These are phyloP conservation scores for Fusarium sp. DNA, from an alignment of 2,329 filamentous ascomycete genomes.

Conservation along the genomic window DNA sequence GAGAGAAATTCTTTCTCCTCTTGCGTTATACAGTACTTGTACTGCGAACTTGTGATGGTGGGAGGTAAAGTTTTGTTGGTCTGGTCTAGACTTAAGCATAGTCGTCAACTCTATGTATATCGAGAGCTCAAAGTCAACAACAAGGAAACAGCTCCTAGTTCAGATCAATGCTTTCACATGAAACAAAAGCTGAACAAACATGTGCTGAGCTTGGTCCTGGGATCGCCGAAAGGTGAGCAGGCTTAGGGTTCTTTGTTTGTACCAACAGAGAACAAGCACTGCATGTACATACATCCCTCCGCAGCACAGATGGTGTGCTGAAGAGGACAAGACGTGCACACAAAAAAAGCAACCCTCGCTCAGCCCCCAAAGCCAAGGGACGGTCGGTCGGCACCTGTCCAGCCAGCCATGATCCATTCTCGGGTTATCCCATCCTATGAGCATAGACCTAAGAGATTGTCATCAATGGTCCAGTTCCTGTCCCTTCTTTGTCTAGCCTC, in stretches of 20 bases:
- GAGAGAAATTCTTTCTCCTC: neutral
- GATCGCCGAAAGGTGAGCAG: slow-evolving; percentile 9
- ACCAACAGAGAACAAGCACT: slow-evolving; percentile 19
- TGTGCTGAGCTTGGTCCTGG: slow-evolving; percentile 5
- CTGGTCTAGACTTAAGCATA: slow-evolving; percentile 24
- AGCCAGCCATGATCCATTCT: slow-evolving; percentile 2
- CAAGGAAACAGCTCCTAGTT: neutral
- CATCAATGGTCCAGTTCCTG: slow-evolving; percentile 17
- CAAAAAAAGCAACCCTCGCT: slow-evolving; percentile 12
- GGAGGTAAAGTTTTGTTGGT: neutral
- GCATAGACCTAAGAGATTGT: slow-evolving; percentile 25
- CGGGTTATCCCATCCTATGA: neutral
- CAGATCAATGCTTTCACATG: neutral
- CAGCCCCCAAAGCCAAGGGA: slow-evolving; percentile 34
- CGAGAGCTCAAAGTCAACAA: neutral
- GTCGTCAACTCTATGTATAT: slow-evolving; percentile 24
- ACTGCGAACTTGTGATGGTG: slow-evolving; percentile 1
- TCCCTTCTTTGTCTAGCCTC: slow-evolving; percentile 35
- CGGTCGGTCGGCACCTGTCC: neutral
- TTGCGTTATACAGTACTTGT: neutral
- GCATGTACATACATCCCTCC: slow-evolving; percentile 14
- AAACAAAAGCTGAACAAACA: neutral
- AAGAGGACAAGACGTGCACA: neutral
- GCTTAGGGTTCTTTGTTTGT: slow-evolving; percentile 33
- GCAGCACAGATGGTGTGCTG: slow-evolving; percentile 10